Percentiles rank a stretch among this genome's conserved stretches.
Evolutionary conservation across 2,329 filamentous ascomycete genomes (phyloP).

Genomic region (Zymoseptoria pseudotritici): DNA sequence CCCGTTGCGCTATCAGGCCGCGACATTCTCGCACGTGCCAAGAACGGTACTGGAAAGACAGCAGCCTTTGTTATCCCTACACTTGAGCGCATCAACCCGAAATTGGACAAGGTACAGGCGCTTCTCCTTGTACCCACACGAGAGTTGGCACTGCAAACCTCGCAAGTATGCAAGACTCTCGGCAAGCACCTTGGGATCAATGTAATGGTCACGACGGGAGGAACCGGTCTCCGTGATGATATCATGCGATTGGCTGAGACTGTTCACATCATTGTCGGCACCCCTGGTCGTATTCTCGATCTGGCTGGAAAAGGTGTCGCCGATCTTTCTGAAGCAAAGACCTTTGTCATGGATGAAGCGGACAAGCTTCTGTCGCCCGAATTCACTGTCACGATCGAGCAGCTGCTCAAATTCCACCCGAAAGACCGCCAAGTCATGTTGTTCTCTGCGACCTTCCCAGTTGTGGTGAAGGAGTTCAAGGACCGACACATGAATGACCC

Average conservation of each 20-base stretch:
- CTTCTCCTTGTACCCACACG: conserved; percentile 93
- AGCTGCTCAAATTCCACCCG: conserved; percentile 88
- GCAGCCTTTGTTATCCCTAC: conserved; percentile 95
- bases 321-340: conserved; percentile 90
- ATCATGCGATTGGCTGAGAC: conserved; percentile 90
- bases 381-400: conserved; percentile 95
- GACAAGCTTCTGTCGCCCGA: conserved; percentile 95
- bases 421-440: conserved; percentile 99
- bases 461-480: conserved; percentile 95
- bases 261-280: conserved; percentile 96
- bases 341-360: conserved; percentile 99
- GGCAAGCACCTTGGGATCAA: conserved; percentile 96
- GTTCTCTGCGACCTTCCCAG: conserved; percentile 94
- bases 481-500: conserved; percentile 96
- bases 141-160: conserved; percentile 96
- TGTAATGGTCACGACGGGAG: conserved; percentile 98
- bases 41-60: conserved; percentile 98
- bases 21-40: conserved; percentile 91
- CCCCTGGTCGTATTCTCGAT: conserved; percentile 91
- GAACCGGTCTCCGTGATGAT: conserved; percentile 89
- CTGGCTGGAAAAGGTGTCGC: conserved; percentile 93
- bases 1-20: conserved; percentile 90
- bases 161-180: conserved; percentile 96
- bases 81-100: conserved; percentile 92
- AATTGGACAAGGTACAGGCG: conserved; percentile 91